These are phyloP conservation scores for Sporisorium iseilematis-ciliati DNA, from an alignment of 1,284 basidiomycete genomes.

Conservation along the genomic window DNA sequence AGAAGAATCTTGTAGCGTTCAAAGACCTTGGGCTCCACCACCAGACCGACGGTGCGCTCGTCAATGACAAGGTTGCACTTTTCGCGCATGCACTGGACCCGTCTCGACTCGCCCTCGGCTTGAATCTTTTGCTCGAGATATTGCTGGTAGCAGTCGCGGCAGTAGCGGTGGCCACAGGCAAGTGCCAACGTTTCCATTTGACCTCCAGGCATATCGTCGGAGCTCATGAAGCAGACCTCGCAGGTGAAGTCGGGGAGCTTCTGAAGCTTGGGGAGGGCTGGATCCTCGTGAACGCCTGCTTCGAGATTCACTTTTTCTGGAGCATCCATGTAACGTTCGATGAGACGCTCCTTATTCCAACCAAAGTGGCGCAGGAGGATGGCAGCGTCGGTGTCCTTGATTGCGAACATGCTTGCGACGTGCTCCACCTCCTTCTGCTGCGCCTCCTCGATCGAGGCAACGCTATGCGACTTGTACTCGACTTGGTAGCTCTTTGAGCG, in stretches of 20 bases:
- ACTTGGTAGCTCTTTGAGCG: conserved; percentile 63
- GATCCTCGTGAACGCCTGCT: conserved; percentile 63
- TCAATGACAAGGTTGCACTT: conserved; percentile 82
- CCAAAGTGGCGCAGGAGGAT: conserved; percentile 85
- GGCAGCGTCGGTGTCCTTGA: conserved; percentile 74
- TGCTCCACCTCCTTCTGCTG: conserved; percentile 66
- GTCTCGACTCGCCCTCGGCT: conserved; percentile 85
- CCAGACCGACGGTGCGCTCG: conserved; percentile 61
- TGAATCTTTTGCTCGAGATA: conserved; percentile 88
- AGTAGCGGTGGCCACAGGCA: conserved; percentile 67
- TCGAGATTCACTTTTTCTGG: conserved; percentile 62
- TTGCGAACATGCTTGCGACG: conserved; percentile 65
- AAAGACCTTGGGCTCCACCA: conserved; percentile 69
- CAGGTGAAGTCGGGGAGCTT: conserved; percentile 61
- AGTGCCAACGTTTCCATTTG: conserved; percentile 63
- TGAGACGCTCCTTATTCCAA: conserved; percentile 96
- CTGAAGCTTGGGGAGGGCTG: conserved; percentile 51
- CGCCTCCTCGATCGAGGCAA: conserved; percentile 53
- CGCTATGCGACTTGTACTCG: conserved; percentile 60
- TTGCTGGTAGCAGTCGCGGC: conserved; percentile 82
- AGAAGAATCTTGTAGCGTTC: conserved; percentile 82
- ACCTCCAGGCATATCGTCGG: conserved; percentile 54
- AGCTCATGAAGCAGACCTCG: conserved; percentile 62
- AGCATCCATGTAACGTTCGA: conserved; percentile 70
- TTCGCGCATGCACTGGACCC: conserved; percentile 92